phyloP scores from a whole-genome alignment of 2,329 filamentous ascomycete species.

The Ophiobolus disseminans region DNA sequence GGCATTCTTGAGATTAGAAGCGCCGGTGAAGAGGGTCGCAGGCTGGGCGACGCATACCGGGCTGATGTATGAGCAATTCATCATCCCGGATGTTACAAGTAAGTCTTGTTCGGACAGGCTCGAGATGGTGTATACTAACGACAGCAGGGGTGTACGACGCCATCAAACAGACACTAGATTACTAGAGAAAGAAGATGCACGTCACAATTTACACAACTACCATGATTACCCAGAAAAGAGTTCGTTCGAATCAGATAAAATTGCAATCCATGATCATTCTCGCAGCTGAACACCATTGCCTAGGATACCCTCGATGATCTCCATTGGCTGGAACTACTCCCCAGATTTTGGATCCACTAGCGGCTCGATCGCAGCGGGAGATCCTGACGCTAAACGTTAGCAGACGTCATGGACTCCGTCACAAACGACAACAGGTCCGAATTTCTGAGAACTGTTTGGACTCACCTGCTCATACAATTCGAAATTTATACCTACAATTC shows the following conservation, averaged over 20 bases:
- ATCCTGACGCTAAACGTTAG: conserved; percentile 1
- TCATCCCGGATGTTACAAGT: conserved; percentile 87
- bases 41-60: conserved; percentile 90
- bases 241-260: no score
- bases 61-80: conserved; percentile 72
- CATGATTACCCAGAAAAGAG: no score
- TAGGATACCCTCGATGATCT: no score
- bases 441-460: not conserved
- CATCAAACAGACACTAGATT: conserved; percentile 56
- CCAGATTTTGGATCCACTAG: not conserved
- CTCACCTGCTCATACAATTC: no score
- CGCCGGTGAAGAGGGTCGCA: conserved; percentile 82
- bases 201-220: no score
- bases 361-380: not conserved
- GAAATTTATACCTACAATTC: no score
- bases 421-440: not conserved
- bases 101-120: conserved; percentile 54
- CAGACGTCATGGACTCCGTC: conserved; percentile 8
- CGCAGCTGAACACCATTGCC: no score
- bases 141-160: conserved; percentile 56
- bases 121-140: conserved; percentile 9
- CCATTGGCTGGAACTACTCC: not conserved
- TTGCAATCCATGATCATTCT: no score
- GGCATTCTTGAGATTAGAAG: conserved; percentile 83
- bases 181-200: no score